Evolutionary conservation across 192 early-diverging fungal species (phyloP).

Genomic region (Umbelopsis sp.): DNA sequence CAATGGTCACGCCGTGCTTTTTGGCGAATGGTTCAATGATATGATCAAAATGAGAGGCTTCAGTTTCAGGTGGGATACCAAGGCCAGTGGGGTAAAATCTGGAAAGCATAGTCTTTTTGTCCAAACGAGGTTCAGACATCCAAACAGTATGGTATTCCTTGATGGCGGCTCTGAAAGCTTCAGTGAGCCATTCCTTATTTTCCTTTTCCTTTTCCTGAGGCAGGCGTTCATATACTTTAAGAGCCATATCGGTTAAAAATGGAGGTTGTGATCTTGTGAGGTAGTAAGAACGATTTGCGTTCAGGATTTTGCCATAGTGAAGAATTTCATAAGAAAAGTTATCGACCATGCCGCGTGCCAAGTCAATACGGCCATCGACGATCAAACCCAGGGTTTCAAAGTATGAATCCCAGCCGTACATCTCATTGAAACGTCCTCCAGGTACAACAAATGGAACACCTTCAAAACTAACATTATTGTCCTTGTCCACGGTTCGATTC

Average conservation of each 20-base stretch:
- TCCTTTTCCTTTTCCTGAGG: conserved; percentile 44
- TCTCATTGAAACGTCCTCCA: conserved; percentile 98
- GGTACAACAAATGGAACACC: conserved; percentile 94
- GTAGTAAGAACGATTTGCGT: conserved; percentile 97
- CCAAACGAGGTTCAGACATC: conserved; percentile 78
- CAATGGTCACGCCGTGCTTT: conserved; percentile 62
- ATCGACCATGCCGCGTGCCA: conserved; percentile 94
- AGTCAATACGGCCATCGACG: conserved; percentile 82
- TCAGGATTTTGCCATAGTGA: conserved; percentile 98
- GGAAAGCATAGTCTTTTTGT: conserved; percentile 73
- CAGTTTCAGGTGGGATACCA: conserved; percentile 97
- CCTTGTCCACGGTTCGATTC: conserved; percentile 49
- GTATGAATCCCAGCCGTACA: conserved; percentile 98
- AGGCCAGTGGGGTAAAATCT: conserved; percentile 87
- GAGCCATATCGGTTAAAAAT: conserved; percentile 94
- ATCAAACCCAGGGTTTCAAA: conserved; percentile 90
- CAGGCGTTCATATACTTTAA: conserved; percentile 73
- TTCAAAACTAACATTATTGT: conserved; percentile 52
- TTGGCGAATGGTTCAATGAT: conserved; percentile 82
- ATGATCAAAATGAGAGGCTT: conserved; percentile 86
- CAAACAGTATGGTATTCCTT: conserved; percentile 95
- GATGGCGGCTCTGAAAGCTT: conserved; percentile 71
- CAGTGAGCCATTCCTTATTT: conserved; percentile 75
- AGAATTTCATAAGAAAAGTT: conserved; percentile 97
- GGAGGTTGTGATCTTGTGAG: conserved; percentile 96